Percentiles rank a stretch among this genome's conserved stretches.
Conservation (phyloP, 768 basidiomycete genomes). For the Pulveroboletus sp. region DNA sequence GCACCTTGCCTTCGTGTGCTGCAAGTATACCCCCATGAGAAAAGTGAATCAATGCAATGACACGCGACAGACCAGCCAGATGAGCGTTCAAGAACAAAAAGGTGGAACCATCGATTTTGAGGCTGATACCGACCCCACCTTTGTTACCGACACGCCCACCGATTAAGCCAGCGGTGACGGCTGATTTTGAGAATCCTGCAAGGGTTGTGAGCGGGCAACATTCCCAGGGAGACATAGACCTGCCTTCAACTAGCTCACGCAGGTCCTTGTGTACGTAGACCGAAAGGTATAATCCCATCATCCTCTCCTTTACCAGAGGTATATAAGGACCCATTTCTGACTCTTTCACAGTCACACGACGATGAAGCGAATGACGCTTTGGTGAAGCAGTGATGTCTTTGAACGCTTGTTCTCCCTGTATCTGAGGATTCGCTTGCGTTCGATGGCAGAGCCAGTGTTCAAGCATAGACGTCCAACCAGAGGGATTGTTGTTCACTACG, state of each 20-base stretch:
- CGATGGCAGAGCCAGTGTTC: conserved; percentile 65
- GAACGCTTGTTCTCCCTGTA: conserved; percentile 13
- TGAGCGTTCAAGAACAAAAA: conserved; percentile 90
- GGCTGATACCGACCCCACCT: conserved; percentile 84
- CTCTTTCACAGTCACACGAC: conserved; percentile 40
- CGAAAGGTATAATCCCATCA: conserved; percentile 85
- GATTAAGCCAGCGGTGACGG: conserved; percentile 85
- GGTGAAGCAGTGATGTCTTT: conserved; percentile 37
- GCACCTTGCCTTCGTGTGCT: conserved; percentile 75
- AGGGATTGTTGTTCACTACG: conserved; percentile 27
- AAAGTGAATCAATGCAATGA: not conserved
- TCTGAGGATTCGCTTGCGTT: conserved; percentile 23
- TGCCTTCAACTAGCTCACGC: conserved; percentile 59
- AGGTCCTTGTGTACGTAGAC: conserved; percentile 72
- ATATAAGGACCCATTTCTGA: conserved; percentile 70
- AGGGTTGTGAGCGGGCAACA: not conserved
- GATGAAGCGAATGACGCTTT: conserved; percentile 41
- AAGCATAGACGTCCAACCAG: conserved; percentile 72
- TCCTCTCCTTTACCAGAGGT: conserved; percentile 79
- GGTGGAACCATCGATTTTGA: conserved; percentile 77
- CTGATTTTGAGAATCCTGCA: conserved; percentile 68
- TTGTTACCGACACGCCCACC: conserved; percentile 93
- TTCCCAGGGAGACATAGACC: conserved; percentile 1
- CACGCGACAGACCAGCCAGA: conserved; percentile 57
- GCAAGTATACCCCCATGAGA: not conserved